A percentile compares a stretch with the other conserved stretches of the same genome.
phyloP scores from a whole-genome alignment of 1,139 yeast genomes.

The Suhomyces ambrosiae region DNA sequence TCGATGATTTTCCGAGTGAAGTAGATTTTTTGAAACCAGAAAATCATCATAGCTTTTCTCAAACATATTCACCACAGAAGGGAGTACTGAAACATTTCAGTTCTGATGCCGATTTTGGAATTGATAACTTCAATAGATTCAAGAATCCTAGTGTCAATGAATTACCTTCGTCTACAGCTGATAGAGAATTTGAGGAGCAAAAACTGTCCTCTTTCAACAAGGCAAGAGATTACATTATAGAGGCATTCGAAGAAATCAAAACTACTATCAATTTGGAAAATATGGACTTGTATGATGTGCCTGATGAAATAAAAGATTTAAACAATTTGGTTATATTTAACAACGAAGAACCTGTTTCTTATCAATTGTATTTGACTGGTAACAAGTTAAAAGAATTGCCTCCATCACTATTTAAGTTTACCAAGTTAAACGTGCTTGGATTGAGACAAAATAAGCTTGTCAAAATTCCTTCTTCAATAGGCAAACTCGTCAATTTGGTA shows the following conservation, averaged over 20 bases:
- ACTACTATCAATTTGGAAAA: slow-evolving; percentile 46
- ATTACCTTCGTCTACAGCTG: slow-evolving; percentile 28
- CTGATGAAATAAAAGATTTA: slow-evolving; percentile 58
- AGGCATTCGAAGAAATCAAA: slow-evolving; percentile 42
- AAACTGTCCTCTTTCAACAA: slow-evolving; percentile 14
- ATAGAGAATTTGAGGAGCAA: slow-evolving; percentile 14
- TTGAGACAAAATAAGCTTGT: slow-evolving; percentile 54
- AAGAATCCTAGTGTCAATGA: slow-evolving; percentile 30
- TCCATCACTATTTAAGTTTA: slow-evolving; percentile 52
- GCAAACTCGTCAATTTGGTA: slow-evolving; percentile 41
- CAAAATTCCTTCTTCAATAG: slow-evolving; percentile 55
- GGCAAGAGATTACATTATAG: slow-evolving; percentile 39
- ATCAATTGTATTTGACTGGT: slow-evolving; percentile 51
- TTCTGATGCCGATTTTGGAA: slow-evolving; percentile 51
- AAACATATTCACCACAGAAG: slow-evolving; percentile 15
- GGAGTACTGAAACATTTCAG: slow-evolving; percentile 22
- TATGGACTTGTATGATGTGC: slow-evolving; percentile 46
- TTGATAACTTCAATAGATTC: slow-evolving; percentile 47
- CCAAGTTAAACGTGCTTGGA: slow-evolving; percentile 54
- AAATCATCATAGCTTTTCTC: slow-evolving; percentile 5
- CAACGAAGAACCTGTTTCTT: slow-evolving; percentile 32
- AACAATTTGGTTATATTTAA: slow-evolving; percentile 47
- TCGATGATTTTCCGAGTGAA: slow-evolving; percentile 15
- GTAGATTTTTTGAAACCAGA: slow-evolving; percentile 12
- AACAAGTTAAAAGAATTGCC: slow-evolving; percentile 54